Evolutionary conservation across 2,329 filamentous ascomycete species (phyloP), one percentile per base, ranked within the genome.

Genomic region (Dactylellina sp.): DNA sequence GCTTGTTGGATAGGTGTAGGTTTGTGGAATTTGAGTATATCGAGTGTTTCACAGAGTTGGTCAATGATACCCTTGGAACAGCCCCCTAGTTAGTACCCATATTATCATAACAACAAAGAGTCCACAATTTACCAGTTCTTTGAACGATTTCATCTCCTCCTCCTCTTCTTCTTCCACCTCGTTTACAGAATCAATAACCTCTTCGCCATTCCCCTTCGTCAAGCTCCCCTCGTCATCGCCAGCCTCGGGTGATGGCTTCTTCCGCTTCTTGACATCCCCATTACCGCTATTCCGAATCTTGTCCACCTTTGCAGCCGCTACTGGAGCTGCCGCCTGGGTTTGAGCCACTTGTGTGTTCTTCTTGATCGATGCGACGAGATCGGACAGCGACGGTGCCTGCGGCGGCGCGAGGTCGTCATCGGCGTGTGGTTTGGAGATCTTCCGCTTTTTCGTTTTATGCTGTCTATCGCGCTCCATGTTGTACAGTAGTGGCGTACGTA

Each of bases 1-100:
- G 96, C 87, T 57, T 86, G 86, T 81, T 97, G 95, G 76, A 99
- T 98, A 0, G 93, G 90, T 1, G 94, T 99, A 0, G 95, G 92
- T 25, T 86, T 82, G 79, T 90, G 96, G 85, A 93, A 99, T 75
- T 91, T 90, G 60, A 98, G 86, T 0, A 87, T 85, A 3, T 87
- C 86, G 82, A 94, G 98, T 55, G 94, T 92, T 80, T 98, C 93
- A 82, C 92, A 96, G 60, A 99, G 85, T 28, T 91, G 87, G 64
- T 96, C 92, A 70, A 93, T 91, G 55, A 98, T 86, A 22, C 94
- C 94, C 87, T 89, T 61, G n/a, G n/a, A n/a, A n/a, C n/a, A 7
- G 7, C 22, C 14, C 3, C 12, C 12, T 7, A n/a, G 18, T 62
- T 1, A 2, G 39, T 39, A 53, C 18, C 16, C 44, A 80, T 1